Evolutionary conservation across 139 green algal species (phyloP).

Genomic region (Chlorella sp.): DNA sequence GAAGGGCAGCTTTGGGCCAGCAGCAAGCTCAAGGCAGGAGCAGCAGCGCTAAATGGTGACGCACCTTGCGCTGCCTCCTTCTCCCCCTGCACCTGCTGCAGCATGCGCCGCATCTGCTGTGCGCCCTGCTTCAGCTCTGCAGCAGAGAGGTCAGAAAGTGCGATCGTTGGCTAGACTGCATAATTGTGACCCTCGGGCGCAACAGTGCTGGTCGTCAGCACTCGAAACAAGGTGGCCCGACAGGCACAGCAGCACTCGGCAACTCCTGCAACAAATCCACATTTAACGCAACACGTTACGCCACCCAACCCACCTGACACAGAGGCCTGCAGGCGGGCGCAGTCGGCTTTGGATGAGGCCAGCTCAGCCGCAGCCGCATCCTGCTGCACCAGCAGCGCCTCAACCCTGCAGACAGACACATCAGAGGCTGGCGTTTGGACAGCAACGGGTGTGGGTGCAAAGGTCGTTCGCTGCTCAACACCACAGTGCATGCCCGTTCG

Average conservation of each 20-base stretch:
- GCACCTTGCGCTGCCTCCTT: slow-evolving; percentile 29
- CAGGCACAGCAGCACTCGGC: too few species aligned
- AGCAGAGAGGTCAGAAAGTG: neutral
- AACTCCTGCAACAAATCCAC: too few species aligned
- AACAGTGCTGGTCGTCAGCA: too few species aligned
- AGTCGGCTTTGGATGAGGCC: neutral
- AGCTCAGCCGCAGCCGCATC: slow-evolving; percentile 10
- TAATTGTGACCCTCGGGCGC: too few species aligned
- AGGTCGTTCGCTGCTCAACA: neutral
- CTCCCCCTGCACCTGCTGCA: slow-evolving; percentile 29
- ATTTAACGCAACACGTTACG: too few species aligned
- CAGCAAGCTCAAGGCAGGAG: too few species aligned
- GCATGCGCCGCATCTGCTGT: slow-evolving; percentile 2
- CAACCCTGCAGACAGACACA: neutral
- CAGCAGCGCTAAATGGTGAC: neutral
- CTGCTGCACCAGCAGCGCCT: neutral
- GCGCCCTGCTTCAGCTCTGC: slow-evolving; percentile 30
- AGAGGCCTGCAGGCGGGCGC: neutral
- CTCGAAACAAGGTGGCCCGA: too few species aligned
- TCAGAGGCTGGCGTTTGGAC: neutral
- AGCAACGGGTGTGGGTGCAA: neutral
- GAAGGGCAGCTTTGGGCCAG: too few species aligned
- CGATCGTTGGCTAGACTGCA: too few species aligned
- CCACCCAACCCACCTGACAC: neutral
- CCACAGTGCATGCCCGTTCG: neutral